Conservation (phyloP, 2,329 filamentous ascomycete species). For the Trichoderma afroharzianum region DNA sequence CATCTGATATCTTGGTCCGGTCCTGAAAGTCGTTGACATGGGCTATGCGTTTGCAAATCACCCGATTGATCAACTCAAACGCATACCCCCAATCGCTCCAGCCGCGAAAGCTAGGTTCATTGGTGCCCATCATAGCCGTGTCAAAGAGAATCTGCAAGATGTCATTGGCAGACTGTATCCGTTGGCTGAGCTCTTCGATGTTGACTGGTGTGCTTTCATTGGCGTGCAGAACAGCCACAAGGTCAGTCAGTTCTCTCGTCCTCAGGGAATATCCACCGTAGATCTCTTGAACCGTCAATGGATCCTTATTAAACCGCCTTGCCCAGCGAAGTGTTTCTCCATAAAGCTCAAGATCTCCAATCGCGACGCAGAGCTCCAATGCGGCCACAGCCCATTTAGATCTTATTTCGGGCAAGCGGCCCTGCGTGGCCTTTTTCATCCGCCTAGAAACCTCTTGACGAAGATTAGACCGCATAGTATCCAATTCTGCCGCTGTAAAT, state of each 20-base stretch:
- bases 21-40: constrained; percentile 3
- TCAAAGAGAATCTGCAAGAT: neutral
- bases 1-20: neutral
- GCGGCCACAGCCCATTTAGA: constrained; percentile 28
- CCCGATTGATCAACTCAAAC: neutral
- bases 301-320: constrained; percentile 30
- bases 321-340: constrained; percentile 28
- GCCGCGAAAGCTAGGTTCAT: constrained; percentile 5
- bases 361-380: constrained; percentile 27
- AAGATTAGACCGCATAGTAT: neutral
- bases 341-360: constrained; percentile 24
- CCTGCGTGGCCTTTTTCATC: constrained; percentile 23
- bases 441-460: constrained; percentile 22
- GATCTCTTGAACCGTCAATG: constrained; percentile 17
- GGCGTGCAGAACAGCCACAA: constrained; percentile 2
- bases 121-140: neutral
- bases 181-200: neutral
- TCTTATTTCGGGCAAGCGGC: constrained; percentile 23
- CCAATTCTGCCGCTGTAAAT: neutral
- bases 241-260: constrained; percentile 21
- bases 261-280: constrained; percentile 19
- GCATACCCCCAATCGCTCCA: neutral
- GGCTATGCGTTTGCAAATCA: neutral
- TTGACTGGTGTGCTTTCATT: neutral
- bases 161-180: neutral